Base-by-base conservation (phyloP, 179 eudicot species). In the Nepenthes alata region DNA sequence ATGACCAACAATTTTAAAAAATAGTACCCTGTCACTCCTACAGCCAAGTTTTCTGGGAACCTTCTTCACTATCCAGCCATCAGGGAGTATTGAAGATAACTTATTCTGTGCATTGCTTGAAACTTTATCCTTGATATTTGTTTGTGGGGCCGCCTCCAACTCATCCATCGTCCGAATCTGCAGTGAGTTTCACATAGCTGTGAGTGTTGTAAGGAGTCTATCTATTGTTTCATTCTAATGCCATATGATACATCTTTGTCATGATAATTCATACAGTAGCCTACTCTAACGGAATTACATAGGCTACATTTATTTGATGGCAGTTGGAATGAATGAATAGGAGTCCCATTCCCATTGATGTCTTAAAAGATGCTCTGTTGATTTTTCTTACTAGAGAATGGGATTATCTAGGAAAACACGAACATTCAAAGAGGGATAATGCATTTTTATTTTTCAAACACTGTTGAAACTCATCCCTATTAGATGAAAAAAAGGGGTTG, bases 1-100 rank as follows among this genome's bases (percentile, higher is more conserved):
- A 41, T 41, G 45, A 0, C 16, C 34, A 15, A 52, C 34, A 14
- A 52, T 15, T n/a, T 25, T 1, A 11, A 9, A 55, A 25, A 55
- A 35, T 35, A 13, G 14, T 71, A 85, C 91, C 82, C 72, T 80
- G 78, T 85, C 88, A 25, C 66, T 54, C 48, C 61, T 79, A 59
- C 58, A 37, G 66, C 78, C 78, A 39, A 47, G 25, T 65, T 56
- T 67, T 47, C 91, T 80, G 45, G 74, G 82, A 55, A 78, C 70
- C 58, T 75, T 72, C 75, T 77, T 72, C 35, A 78, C 77, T 14
- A 67, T 65, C 88, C 91, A 85, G 57, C 75, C 85, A 50, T 61
- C 78, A 49, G 85, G 91, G 61, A 85, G 66, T 15, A 57, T 56
- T 47, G 68, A 48, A 65, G 74, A 64, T 14, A 57, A 53, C 55